Evolutionary conservation across 495 filamentous ascomycete species (phyloP), one percentile per base, ranked within the genome.

Genomic region (Astrothelium subdiscretum): DNA sequence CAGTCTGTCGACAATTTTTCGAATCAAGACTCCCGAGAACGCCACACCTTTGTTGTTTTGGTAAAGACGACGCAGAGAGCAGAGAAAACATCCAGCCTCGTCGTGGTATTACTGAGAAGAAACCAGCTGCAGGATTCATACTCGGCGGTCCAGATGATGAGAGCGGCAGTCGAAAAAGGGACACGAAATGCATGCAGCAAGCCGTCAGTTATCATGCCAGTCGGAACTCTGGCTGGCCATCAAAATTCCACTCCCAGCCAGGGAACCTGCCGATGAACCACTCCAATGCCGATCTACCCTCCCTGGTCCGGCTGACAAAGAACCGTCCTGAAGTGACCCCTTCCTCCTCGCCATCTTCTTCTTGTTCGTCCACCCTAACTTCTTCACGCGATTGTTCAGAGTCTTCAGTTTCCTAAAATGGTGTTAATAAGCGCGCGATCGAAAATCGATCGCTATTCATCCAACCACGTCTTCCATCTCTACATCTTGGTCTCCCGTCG

Each of bases 311-410:
- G n/a, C n/a, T n/a, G 13, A 5, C 32, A 38, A 38, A 5, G 32
- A 13, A 5, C 32, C 32, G 5, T 38, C 6, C 32, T 38, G 32
- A 38, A 13, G 6, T 38, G 32, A 6, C 48, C 48, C 26, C 5
- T 54, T 54, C 48, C 48, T 54, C 48, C n/a, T 54, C 48, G 5
- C 48, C 26, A 54, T 54, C 48, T 54, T 54, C 48, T 5, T 54
- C 48, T 18, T 6, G 20, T 29, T 54, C 20, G 4, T 22, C 48
- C 6, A 6, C 5, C 10, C 48, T 22, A 5, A 5, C 48, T 32
- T 59, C 57, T 20, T 8, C 48, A 26, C 24, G 4, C 29, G 24
- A 15, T 29, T 20, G 10, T 10, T 54, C 3, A 54, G 24, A 4
- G 24, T 15, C 6, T 54, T 20, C 20, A 4, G 24, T 5, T 3